Percentiles rank a stretch among this genome's conserved stretches.
Conservation (phyloP, 371 early-diverging fungal genomes). For the Rhizopus stolonifer region DNA sequence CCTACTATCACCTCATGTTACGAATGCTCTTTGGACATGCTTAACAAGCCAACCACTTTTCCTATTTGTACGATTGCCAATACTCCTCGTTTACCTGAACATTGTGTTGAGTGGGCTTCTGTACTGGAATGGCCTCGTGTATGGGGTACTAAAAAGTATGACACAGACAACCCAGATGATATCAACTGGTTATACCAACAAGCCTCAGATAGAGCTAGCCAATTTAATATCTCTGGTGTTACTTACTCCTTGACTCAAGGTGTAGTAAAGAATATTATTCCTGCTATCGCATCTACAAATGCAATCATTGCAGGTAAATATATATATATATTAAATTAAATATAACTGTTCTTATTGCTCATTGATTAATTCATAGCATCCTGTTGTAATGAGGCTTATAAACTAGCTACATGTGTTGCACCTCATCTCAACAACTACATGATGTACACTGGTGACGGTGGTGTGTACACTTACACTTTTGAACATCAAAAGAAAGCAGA, state of each 20-base stretch:
- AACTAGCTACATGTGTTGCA: slow-evolving; percentile 78
- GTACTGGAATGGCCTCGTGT: slow-evolving; percentile 88
- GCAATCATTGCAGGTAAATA: slow-evolving; percentile 91
- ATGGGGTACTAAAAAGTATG: slow-evolving; percentile 77
- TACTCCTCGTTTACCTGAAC: slow-evolving; percentile 94
- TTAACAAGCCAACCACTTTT: slow-evolving; percentile 78
- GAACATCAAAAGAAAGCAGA: slow-evolving; percentile 79
- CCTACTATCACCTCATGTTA: slow-evolving; percentile 81
- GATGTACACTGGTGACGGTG: slow-evolving; percentile 92
- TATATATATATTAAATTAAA: background rate
- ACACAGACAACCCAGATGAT: slow-evolving; percentile 91
- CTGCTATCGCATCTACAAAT: slow-evolving; percentile 99
- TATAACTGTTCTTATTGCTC: background rate
- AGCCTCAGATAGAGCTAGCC: slow-evolving; percentile 72
- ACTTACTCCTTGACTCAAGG: slow-evolving; percentile 93
- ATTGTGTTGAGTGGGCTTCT: slow-evolving; percentile 99
- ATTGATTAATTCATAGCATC: slow-evolving; percentile 54
- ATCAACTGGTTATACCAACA: slow-evolving; percentile 83
- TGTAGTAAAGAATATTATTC: slow-evolving; percentile 98
- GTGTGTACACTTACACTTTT: slow-evolving; percentile 91
- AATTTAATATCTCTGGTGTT: slow-evolving; percentile 87
- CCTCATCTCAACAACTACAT: slow-evolving; percentile 88
- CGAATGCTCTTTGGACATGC: slow-evolving; percentile 83
- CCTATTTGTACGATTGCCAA: slow-evolving; percentile 99
- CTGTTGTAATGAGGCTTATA: slow-evolving; percentile 94